Evolutionary conservation across 352 stramenopile genomes (phyloP).

Genomic region (Pythium aquatile): DNA sequence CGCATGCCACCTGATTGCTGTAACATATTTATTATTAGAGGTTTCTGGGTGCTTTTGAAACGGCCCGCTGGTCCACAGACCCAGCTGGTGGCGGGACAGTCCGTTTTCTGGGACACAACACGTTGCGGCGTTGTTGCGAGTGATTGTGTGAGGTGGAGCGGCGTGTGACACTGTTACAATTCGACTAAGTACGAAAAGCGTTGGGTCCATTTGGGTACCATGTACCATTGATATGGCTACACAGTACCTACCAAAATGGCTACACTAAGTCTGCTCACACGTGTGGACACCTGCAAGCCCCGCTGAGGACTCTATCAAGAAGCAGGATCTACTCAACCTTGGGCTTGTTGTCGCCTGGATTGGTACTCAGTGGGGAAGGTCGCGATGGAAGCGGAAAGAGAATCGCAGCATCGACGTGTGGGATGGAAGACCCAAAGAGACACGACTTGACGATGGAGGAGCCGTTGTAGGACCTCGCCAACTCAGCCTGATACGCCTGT

Average conservation of each 20-base stretch:
- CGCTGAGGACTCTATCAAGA: no score
- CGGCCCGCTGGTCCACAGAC: not conserved
- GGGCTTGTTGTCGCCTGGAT: not conserved
- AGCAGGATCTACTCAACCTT: not conserved
- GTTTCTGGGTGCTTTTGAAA: not conserved
- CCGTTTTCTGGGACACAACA: conserved; percentile 1
- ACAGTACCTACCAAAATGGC: conserved; percentile 1
- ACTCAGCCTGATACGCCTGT: conserved; percentile 12
- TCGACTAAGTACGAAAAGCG: not conserved
- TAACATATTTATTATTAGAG: not conserved
- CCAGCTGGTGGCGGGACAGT: not conserved
- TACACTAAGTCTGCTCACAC: not conserved
- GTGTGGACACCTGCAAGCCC: no score
- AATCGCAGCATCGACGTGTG: conserved; percentile 9
- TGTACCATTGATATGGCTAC: not conserved
- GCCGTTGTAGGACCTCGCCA: conserved; percentile 16
- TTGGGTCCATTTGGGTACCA: not conserved
- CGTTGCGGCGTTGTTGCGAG: not conserved
- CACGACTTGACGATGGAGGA: conserved; percentile 20
- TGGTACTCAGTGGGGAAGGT: not conserved
- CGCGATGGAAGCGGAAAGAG: not conserved
- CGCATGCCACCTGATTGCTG: not conserved
- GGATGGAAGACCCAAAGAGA: conserved; percentile 18
- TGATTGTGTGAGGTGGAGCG: not conserved
- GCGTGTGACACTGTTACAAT: not conserved